Evolutionary conservation across 1,139 yeast genomes (phyloP), one percentile per base, ranked within the genome.

Genomic region (Candida sanyaensis): DNA sequence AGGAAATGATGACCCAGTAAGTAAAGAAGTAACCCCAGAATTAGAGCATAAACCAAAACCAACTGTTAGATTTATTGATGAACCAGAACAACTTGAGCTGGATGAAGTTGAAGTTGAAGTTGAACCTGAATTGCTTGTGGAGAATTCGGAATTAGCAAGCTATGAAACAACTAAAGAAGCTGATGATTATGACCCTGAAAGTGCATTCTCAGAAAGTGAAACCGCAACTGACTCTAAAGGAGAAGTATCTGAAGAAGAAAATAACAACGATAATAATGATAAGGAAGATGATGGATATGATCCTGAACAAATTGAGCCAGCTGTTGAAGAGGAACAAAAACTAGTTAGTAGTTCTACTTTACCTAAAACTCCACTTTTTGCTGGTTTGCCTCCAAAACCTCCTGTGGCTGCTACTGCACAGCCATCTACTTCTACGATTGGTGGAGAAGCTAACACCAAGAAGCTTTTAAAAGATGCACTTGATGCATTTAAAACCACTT

Each of bases 401-500:
- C 61, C 64, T 11, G 62, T 61, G 39, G 47, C 39, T 36, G 64
- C 62, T 4, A 50, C 56, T 6, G 41, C 42, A 6, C 31, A 43
- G 11, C 50, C 46, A 34, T 47, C 55, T 43, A 37, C 47, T 33
- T n/a, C 44, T 31, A 45, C 47, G 47, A 50, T 50, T 39, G 45
- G 39, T 59, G 38, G 41, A 53, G 40, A 50, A n/a, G 41, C 47
- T 38, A 37, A 44, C n/a, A 33, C 56, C 30, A 53, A 54, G 23
- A 53, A 53, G 21, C 55, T 53, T 26, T 52, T 71, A 26, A 62
- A 59, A 43, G 64, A 65, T 47, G 77, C 75, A 0, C 71, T 64
- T 53, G 69, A 67, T 17, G 68, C 70, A 0, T 62, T 72, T 30
- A 64, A 69, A 66, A 64, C 62, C 26, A 65, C 71, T 45, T 72